Percentiles rank a stretch among this genome's conserved stretches.
Evolutionary conservation across 257 asterid species (phyloP).

Genomic region (Capsicum chinense): DNA sequence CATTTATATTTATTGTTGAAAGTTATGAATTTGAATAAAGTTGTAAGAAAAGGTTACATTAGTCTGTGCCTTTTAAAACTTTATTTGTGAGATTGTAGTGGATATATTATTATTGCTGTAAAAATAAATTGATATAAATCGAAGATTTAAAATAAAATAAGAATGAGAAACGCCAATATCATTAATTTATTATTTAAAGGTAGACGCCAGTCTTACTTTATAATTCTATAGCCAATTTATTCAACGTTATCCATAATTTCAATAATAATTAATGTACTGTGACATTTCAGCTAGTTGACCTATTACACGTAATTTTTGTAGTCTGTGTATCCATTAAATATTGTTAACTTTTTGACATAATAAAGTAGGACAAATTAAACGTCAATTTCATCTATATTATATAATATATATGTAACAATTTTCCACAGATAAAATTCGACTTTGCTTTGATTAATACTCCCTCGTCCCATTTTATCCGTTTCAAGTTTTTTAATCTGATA

Average conservation of each 20-base stretch:
- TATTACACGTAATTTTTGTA: neutral
- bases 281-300: conserved; percentile 3
- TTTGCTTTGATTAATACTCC: neutral
- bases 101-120: neutral
- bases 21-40: too few species aligned
- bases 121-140: neutral
- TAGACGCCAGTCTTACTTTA: neutral
- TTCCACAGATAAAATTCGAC: neutral
- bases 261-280: conserved; percentile 12
- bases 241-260: neutral
- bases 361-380: neutral
- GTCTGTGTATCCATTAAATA: neutral
- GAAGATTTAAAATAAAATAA: neutral
- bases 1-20: too few species aligned
- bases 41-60: too few species aligned
- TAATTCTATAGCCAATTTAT: neutral
- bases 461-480: too few species aligned
- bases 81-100: too few species aligned
- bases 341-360: neutral
- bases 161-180: neutral
- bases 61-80: too few species aligned
- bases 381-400: neutral
- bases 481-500: too few species aligned
- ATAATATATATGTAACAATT: neutral
- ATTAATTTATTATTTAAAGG: neutral